These are phyloP conservation scores for Pseudognaphalium luteoalbum DNA, from an alignment of 129 eudicot genomes.

Conservation along the genomic window DNA sequence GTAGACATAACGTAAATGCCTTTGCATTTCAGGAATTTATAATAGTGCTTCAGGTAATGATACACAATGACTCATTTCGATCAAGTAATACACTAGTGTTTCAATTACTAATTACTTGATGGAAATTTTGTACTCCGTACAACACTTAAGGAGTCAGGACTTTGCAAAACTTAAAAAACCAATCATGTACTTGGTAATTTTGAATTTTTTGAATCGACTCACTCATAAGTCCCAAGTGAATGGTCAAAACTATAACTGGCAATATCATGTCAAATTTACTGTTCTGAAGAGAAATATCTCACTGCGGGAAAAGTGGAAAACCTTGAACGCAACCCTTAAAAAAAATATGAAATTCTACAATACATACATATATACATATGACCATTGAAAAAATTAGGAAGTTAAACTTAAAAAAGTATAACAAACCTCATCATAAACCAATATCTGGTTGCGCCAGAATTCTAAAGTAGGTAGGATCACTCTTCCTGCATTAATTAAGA, in stretches of 20 bases:
- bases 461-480: slow-evolving; percentile 59
- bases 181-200: neutral
- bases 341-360: neutral
- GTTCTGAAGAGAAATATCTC: neutral
- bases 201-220: neutral
- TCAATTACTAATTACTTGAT: no score
- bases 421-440: slow-evolving; percentile 61
- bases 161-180: neutral
- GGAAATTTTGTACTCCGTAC: no score
- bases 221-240: neutral
- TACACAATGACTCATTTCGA: no score
- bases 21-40: no score
- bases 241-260: neutral
- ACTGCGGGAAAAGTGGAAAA: no score
- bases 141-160: neutral
- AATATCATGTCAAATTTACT: neutral
- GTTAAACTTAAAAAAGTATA: neutral
- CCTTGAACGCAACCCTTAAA: neutral
- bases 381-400: neutral
- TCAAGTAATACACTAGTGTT: no score
- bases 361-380: neutral
- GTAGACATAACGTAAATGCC: no score
- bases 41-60: no score
- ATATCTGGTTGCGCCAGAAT: slow-evolving; percentile 72
- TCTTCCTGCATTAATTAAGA: slow-evolving; percentile 54